phyloP scores from a whole-genome alignment of 2,329 filamentous ascomycete genomes.

The Ceratocystiopsis brevicomis region DNA sequence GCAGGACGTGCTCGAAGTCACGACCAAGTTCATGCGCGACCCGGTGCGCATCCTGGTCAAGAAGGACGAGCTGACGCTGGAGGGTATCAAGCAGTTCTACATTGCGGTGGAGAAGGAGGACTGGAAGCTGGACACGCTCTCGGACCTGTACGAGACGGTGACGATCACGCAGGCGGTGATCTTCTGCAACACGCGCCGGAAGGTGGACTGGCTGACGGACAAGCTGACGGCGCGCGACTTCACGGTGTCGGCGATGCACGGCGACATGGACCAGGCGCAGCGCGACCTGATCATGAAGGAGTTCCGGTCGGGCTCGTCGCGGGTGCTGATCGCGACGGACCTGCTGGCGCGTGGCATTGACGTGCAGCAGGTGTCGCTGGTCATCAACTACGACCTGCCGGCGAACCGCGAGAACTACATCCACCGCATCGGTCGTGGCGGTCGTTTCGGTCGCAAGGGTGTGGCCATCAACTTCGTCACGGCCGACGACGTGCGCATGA shows the following conservation, averaged over 20 bases:
- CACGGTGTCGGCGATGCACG: constrained; percentile 99
- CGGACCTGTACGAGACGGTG: constrained; percentile 96
- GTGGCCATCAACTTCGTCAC: constrained; percentile 99
- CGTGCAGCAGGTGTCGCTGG: constrained; percentile 96
- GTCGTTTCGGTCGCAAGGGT: constrained; percentile 99
- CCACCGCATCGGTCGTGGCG: constrained; percentile 97
- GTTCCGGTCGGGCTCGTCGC: constrained; percentile 95
- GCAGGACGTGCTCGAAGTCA: constrained; percentile 96
- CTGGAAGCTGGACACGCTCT: constrained; percentile 98
- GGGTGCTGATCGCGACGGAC: constrained; percentile 96
- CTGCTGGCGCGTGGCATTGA: constrained; percentile 98
- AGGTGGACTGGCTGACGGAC: constrained; percentile 99
- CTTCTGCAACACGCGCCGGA: constrained; percentile 99
- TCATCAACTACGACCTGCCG: constrained; percentile 99
- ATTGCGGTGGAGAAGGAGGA: constrained; percentile 99
- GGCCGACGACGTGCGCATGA: constrained; percentile 96
- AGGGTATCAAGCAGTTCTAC: constrained; percentile 99
- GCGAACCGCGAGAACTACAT: constrained; percentile 99
- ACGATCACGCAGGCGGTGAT: constrained; percentile 99
- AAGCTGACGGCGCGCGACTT: constrained; percentile 98
- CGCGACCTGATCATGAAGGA: constrained; percentile 99
- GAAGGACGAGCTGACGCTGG: constrained; percentile 97
- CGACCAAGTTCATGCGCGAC: constrained; percentile 99
- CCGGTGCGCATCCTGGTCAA: constrained; percentile 98
- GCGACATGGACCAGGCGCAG: constrained; percentile 95